Evolutionary conservation across 1,139 yeast genomes (phyloP), one percentile per base, ranked within the genome.

Genomic region (Geotrichum europaeum): DNA sequence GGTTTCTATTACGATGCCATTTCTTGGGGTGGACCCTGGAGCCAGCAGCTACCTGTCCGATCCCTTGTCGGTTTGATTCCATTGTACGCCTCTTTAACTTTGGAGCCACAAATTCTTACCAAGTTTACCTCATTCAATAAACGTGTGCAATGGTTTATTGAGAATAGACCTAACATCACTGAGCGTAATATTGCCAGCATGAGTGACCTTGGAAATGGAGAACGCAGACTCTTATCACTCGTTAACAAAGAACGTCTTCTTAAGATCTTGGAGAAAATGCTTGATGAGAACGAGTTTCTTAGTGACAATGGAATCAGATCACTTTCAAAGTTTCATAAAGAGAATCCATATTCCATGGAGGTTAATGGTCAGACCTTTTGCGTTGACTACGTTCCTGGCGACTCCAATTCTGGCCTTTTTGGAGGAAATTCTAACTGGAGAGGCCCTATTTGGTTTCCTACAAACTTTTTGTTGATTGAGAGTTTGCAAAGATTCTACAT

Each of bases 361-460:
- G 97, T 91, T 58, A 81, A 89, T 72, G 96, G 96, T 18, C 81
- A 85, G 66, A 79, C 80, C 56, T 92, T 87, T 73, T 78, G 79
- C 49, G 96, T 92, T 45, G 84, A 83, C 65, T 92, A 92, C 74
- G 82, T 91, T 62, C 90, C 97, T 1, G 98, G 96, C 24, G 98
- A 92, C 73, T 88, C 96, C 24, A 95, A 90, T 71, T 87, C 96
- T 3, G 97, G 97, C 12, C 83, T 92, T 84, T 92, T 92, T 80
- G 98, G 98, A 61, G 98, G 98, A 66, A 92, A 92, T 72, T 90
- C 97, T 34, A 92, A 91, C 75, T 92, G 98, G 98, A 82, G 98
- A 75, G 98, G 98, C 4, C 97, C 98, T n/a, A 90, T 92, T 70
- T 92, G 98, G 98, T 90, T 92, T 79, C 97, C 98, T 28, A 90